phyloP scores from a whole-genome alignment of 2,329 filamentous ascomycete species.

The Verticillium zaregamsianum region DNA sequence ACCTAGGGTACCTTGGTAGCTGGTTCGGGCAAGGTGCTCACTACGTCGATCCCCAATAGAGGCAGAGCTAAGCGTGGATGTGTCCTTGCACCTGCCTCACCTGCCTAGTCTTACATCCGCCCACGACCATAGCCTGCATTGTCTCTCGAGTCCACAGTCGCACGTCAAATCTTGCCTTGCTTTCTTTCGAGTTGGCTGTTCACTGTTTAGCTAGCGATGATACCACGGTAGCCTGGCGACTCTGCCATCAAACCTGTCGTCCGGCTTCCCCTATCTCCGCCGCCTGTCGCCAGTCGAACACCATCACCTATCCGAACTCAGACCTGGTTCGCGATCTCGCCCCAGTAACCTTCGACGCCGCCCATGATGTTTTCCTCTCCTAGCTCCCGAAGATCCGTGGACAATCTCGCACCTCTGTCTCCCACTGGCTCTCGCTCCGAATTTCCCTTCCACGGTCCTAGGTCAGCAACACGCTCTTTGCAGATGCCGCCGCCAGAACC shows the following conservation, averaged over 20 bases:
- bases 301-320: not conserved
- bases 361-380: slow-evolving; percentile 55
- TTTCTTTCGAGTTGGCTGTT: not conserved
- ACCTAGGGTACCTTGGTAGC: not conserved
- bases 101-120: not conserved
- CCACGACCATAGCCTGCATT: not conserved
- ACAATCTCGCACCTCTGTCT: slow-evolving; percentile 56
- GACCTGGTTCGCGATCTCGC: not conserved
- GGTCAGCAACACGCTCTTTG: slow-evolving; percentile 31
- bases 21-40: slow-evolving; percentile 4
- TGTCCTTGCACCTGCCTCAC: not conserved
- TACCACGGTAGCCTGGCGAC: slow-evolving; percentile 39
- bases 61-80: not conserved
- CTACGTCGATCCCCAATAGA: not conserved
- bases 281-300: not conserved
- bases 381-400: slow-evolving; percentile 60
- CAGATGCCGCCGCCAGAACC: slow-evolving; percentile 1
- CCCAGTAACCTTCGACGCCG: not conserved
- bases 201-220: slow-evolving; percentile 35
- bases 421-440: slow-evolving; percentile 48
- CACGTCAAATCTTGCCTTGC: not conserved
- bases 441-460: slow-evolving; percentile 49
- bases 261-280: not conserved
- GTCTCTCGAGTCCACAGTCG: not conserved
- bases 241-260: slow-evolving; percentile 25